phyloP scores from a whole-genome alignment of 2,329 filamentous ascomycete species.

The Monosporascus sp. region DNA sequence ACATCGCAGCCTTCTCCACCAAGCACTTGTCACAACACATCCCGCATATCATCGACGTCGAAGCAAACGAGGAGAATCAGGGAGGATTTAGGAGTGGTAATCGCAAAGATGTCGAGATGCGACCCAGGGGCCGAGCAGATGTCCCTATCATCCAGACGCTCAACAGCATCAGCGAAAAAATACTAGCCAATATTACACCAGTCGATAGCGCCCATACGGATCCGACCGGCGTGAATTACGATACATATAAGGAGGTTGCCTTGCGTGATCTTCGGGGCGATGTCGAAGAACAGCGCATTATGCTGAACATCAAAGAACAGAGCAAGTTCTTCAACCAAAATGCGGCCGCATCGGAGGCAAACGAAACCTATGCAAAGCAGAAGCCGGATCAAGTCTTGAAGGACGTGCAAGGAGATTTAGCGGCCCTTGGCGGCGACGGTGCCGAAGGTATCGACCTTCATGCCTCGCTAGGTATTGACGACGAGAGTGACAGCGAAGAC shows the following conservation, averaged over 20 bases:
- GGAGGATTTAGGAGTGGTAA: constrained; percentile 80
- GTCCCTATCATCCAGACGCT: constrained; percentile 85
- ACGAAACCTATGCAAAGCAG: constrained; percentile 60
- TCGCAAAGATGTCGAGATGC: constrained; percentile 84
- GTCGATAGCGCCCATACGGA: constrained; percentile 65
- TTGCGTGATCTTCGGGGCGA: constrained; percentile 77
- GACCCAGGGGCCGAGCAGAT: constrained; percentile 63
- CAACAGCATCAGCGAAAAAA: constrained; percentile 87
- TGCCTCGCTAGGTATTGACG: constrained; percentile 61
- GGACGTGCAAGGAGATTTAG: constrained; percentile 59
- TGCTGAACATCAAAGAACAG: constrained; percentile 85
- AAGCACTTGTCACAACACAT: constrained; percentile 61
- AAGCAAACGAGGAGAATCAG: constrained; percentile 92
- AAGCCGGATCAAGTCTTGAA: constrained; percentile 64
- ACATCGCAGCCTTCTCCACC: constrained; percentile 48
- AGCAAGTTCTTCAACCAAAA: constrained; percentile 68
- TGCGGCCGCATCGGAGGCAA: constrained; percentile 40
- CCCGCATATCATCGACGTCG: constrained; percentile 85
- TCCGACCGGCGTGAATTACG: constrained; percentile 64
- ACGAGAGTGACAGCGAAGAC: constrained; percentile 65
- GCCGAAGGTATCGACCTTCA: constrained; percentile 55
- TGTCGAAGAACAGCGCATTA: constrained; percentile 69
- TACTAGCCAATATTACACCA: constrained; percentile 82
- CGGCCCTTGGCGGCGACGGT: constrained; percentile 42
- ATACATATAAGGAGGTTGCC: constrained; percentile 68